phyloP scores from a whole-genome alignment of 768 basidiomycete genomes.

The Lactarius vividus region DNA sequence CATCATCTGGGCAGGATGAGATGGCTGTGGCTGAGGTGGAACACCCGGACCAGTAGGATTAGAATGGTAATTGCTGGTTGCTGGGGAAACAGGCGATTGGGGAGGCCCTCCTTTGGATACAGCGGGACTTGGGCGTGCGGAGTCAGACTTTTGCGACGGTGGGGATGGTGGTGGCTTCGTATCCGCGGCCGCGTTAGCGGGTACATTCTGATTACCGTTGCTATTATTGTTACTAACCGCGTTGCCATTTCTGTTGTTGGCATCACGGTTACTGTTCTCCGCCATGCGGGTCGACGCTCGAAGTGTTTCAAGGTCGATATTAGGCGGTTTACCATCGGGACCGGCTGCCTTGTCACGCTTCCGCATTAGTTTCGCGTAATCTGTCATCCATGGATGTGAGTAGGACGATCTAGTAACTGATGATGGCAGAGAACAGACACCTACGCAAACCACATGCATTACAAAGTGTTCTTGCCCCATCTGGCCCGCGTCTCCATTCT shows the following conservation, averaged over 20 bases:
- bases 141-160: conserved; percentile 21
- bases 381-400: conserved; percentile 36
- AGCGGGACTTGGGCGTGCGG: conserved; percentile 22
- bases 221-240: conserved; percentile 10
- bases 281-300: conserved; percentile 48
- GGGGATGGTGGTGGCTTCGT: conserved; percentile 16
- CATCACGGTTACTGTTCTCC: conserved; percentile 22
- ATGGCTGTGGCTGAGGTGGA: conserved; percentile 18
- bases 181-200: conserved; percentile 2
- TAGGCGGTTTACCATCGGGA: conserved; percentile 50
- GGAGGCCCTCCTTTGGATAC: conserved; percentile 23
- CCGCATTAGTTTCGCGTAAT: conserved; percentile 81
- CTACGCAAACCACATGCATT: conserved; percentile 84
- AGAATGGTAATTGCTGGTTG: conserved; percentile 15
- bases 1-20: conserved; percentile 23
- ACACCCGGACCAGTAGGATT: conserved; percentile 20
- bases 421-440: conserved; percentile 34
- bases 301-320: conserved; percentile 73
- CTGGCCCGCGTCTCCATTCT: conserved; percentile 85
- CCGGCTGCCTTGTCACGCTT: conserved; percentile 66
- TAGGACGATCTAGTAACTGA: conserved; percentile 6
- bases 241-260: conserved; percentile 22
- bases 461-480: conserved; percentile 79
- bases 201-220: conserved; percentile 3
- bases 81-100: conserved; percentile 20